A percentile compares a stretch with the other conserved stretches of the same genome.
Conservation (phyloP, 352 stramenopile species). For the Achlya hypogyna region DNA sequence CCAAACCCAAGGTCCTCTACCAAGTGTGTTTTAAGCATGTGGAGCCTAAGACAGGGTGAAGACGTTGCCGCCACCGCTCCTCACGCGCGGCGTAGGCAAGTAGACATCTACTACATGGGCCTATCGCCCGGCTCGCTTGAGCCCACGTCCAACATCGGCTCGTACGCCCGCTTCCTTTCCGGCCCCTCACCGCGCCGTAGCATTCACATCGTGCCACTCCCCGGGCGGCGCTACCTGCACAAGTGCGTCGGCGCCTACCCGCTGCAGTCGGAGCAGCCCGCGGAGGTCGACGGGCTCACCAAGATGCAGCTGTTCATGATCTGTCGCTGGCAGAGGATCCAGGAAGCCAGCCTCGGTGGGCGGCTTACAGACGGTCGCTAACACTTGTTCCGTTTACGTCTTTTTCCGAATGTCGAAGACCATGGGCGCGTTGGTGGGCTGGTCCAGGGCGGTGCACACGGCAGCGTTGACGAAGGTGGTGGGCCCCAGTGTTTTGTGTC, state of each 20-base stretch:
- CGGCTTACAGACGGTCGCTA: background rate
- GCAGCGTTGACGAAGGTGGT: conserved; percentile 87
- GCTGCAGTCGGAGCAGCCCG: background rate
- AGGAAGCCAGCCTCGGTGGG: background rate
- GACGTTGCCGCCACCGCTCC: too few species aligned
- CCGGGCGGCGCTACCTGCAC: background rate
- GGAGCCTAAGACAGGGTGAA: background rate
- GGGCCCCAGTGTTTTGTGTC: conserved; percentile 58
- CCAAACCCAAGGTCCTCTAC: background rate
- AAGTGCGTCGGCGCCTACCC: background rate
- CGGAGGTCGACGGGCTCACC: background rate
- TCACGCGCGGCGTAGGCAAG: background rate
- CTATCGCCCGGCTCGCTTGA: background rate
- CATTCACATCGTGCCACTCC: background rate
- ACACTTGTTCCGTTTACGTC: background rate
- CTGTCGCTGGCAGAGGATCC: background rate
- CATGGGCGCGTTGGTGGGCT: conserved; percentile 49
- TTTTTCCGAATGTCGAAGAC: conserved; percentile 55
- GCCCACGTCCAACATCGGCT: background rate
- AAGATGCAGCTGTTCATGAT: conserved; percentile 6
- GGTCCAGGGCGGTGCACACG: conserved; percentile 54
- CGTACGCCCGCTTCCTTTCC: background rate
- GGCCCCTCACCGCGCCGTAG: background rate
- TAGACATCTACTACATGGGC: conserved; percentile 1
- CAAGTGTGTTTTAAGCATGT: background rate